These are phyloP conservation scores for Trichosanthes cucumerina DNA, from an alignment of 306 rosid genomes.

Conservation along the genomic window DNA sequence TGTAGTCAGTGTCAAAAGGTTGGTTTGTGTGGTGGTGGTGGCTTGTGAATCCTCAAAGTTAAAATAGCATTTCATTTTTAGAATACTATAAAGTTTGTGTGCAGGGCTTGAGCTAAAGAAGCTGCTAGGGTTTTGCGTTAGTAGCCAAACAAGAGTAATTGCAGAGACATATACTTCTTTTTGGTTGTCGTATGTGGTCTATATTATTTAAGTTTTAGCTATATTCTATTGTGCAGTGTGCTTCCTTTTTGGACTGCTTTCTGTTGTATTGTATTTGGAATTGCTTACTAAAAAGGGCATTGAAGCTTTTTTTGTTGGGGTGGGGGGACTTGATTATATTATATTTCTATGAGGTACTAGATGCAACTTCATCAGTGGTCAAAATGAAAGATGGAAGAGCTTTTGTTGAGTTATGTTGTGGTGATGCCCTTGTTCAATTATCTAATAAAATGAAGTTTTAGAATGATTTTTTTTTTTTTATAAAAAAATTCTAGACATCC, in stretches of 20 bases:
- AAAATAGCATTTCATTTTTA: neutral
- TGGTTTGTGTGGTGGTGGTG: neutral
- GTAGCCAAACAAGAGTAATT: conserved; percentile 2
- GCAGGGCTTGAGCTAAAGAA: neutral
- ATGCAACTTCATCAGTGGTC: neutral
- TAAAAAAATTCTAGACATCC: no score
- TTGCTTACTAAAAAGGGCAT: neutral
- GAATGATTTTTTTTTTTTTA: no score
- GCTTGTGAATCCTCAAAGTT: neutral
- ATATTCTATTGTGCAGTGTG: neutral
- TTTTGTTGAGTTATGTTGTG: neutral
- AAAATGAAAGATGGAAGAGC: neutral
- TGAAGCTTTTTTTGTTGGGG: no score
- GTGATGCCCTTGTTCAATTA: neutral
- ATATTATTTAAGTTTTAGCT: neutral
- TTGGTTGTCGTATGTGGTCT: neutral
- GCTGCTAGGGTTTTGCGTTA: neutral
- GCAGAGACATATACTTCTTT: neutral
- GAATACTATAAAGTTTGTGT: neutral
- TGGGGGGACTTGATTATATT: no score
- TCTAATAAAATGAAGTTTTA: neutral
- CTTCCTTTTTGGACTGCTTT: neutral
- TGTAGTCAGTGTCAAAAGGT: neutral
- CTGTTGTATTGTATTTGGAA: neutral
- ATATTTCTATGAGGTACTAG: neutral